Conservation (phyloP, 176 grass and related monocot species). For the Ampelocalamus luodianensis region DNA sequence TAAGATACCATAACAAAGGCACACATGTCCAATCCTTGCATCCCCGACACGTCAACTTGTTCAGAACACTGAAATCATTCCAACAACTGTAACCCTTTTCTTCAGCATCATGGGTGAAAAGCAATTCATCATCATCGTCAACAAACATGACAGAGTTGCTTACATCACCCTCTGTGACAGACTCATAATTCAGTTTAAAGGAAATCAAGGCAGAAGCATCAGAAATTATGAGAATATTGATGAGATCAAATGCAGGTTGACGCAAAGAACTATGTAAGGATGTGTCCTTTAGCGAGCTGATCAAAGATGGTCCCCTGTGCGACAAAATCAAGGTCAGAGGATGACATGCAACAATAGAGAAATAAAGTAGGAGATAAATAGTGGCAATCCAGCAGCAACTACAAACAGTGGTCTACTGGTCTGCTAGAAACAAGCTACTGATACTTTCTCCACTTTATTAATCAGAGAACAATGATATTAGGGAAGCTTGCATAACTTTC, state of each 20-base stretch:
- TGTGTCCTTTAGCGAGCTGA: conserved; percentile 78
- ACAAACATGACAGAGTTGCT: conserved; percentile 50
- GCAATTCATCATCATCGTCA: conserved; percentile 73
- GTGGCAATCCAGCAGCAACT: conserved; percentile 1
- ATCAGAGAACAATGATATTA: conserved; percentile 7
- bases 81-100: conserved; percentile 73
- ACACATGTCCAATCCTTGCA: conserved; percentile 89
- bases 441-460: conserved; percentile 23
- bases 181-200: conserved; percentile 57
- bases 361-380: conserved; percentile 20
- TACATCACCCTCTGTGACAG: conserved; percentile 40
- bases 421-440: conserved; percentile 27
- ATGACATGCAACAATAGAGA: conserved; percentile 34
- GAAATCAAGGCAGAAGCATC: conserved; percentile 96
- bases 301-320: conserved; percentile 86
- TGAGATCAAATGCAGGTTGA: conserved; percentile 95
- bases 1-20: conserved; percentile 84
- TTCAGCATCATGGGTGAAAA: conserved; percentile 54
- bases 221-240: conserved; percentile 87
- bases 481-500: background rate
- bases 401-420: background rate
- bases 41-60: conserved; percentile 73
- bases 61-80: conserved; percentile 76
- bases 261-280: conserved; percentile 83
- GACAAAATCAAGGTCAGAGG: conserved; percentile 47